Evolutionary conservation across 2,329 filamentous ascomycete species (phyloP).

Genomic region (Colletotrichum salicis): DNA sequence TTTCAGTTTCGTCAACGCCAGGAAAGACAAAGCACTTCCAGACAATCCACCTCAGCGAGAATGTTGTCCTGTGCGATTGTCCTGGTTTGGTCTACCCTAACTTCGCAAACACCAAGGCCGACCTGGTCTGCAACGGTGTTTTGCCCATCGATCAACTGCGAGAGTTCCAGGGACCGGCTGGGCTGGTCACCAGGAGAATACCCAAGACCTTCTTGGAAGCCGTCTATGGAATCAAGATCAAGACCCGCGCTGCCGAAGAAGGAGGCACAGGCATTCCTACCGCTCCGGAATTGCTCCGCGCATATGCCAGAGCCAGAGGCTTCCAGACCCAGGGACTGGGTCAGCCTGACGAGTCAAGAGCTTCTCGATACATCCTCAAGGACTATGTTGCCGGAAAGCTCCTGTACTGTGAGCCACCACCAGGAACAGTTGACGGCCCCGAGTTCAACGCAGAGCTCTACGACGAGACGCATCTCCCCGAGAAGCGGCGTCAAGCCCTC

Average conservation of each 20-base stretch:
- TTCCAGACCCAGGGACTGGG: slow-evolving; percentile 91
- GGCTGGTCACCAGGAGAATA: slow-evolving; percentile 84
- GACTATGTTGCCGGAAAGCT: slow-evolving; percentile 98
- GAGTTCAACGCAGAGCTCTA: slow-evolving; percentile 94
- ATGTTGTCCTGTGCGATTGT: slow-evolving; percentile 94
- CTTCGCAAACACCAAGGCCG: slow-evolving; percentile 95
- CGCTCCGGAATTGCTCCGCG: slow-evolving; percentile 82
- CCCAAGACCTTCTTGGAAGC: slow-evolving; percentile 91
- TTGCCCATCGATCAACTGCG: slow-evolving; percentile 96
- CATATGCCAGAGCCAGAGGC: slow-evolving; percentile 89
- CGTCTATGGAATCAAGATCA: slow-evolving; percentile 91
- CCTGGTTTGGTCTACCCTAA: slow-evolving; percentile 98
- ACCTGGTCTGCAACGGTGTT: slow-evolving; percentile 94
- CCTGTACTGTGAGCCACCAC: slow-evolving; percentile 90
- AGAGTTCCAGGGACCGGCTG: slow-evolving; percentile 88
- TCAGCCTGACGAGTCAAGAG: slow-evolving; percentile 92
- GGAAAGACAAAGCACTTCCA: slow-evolving; percentile 99
- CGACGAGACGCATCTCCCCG: slow-evolving; percentile 81
- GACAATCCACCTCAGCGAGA: slow-evolving; percentile 91
- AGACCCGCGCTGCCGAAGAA: slow-evolving; percentile 83
- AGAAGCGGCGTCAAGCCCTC: slow-evolving; percentile 78
- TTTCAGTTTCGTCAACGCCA: slow-evolving; percentile 95
- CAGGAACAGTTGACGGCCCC: slow-evolving; percentile 73
- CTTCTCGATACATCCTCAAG: slow-evolving; percentile 89
- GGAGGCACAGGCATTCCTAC: slow-evolving; percentile 90